These are phyloP conservation scores for Apophysomyces variabilis DNA, from an alignment of 371 early-diverging fungal species.

Conservation along the genomic window DNA sequence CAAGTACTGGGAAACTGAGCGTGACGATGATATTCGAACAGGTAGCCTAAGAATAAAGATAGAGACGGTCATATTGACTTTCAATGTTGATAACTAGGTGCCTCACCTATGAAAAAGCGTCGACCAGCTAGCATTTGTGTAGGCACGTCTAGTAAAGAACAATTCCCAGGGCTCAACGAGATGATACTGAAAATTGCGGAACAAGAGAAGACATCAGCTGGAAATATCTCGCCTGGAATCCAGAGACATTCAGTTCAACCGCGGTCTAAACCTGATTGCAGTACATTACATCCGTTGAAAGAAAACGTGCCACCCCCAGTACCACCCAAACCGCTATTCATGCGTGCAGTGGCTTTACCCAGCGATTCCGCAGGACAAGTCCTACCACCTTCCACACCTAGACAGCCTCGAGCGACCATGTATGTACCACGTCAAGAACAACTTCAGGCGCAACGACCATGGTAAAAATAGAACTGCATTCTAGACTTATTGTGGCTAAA, in stretches of 20 bases:
- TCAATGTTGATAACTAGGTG: constrained; percentile 14
- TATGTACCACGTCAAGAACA: constrained; percentile 11
- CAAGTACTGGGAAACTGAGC: constrained; percentile 49
- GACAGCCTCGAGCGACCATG: constrained; percentile 13
- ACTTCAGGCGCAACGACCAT: background rate
- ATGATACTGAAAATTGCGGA: constrained; percentile 43
- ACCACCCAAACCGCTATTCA: constrained; percentile 45
- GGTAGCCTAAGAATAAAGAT: constrained; percentile 20
- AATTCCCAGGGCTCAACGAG: constrained; percentile 41
- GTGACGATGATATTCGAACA: constrained; percentile 43
- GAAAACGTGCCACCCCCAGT: constrained; percentile 42
- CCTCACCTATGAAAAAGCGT: constrained; percentile 40
- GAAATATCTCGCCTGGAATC: constrained; percentile 19
- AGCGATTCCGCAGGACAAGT: constrained; percentile 15
- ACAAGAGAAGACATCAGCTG: constrained; percentile 23
- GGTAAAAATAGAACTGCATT: background rate
- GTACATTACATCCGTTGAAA: constrained; percentile 11
- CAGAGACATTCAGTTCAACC: constrained; percentile 24
- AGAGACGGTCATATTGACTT: background rate
- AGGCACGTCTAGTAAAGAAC: constrained; percentile 34
- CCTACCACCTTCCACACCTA: constrained; percentile 18
- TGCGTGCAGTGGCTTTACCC: constrained; percentile 37
- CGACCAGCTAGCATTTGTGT: constrained; percentile 53
- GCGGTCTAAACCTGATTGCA: constrained; percentile 9
- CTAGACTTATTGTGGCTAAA: background rate